Percentiles rank a stretch among this genome's conserved stretches.
Evolutionary conservation across 768 basidiomycete species (phyloP).

Genomic region (Suillus variegatus): DNA sequence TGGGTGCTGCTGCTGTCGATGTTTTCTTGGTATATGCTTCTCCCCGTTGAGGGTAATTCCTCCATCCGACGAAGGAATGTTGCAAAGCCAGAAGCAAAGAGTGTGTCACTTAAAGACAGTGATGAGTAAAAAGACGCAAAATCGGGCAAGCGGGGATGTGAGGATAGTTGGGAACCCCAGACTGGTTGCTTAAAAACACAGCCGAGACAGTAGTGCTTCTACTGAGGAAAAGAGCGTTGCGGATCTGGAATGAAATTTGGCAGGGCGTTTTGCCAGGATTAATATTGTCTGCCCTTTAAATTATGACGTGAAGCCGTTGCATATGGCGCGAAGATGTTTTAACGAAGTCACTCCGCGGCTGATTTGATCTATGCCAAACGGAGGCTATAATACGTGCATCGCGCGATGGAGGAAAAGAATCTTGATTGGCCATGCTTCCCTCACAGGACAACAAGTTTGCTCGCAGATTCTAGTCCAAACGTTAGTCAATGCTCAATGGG

Average conservation of each 20-base stretch:
- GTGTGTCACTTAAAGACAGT: neutral
- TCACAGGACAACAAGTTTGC: neutral
- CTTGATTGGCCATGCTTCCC: conserved; percentile 1
- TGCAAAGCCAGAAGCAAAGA: neutral
- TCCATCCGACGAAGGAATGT: conserved; percentile 26
- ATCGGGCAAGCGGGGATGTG: neutral
- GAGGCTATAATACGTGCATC: neutral
- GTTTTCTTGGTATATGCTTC: conserved; percentile 16
- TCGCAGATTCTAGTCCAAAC: neutral
- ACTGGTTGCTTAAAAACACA: neutral
- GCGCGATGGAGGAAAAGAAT: neutral
- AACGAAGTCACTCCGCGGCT: neutral
- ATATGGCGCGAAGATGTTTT: conserved; percentile 7
- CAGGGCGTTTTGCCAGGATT: neutral
- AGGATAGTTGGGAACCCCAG: neutral
- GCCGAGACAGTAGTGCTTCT: neutral
- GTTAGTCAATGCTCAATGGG: neutral
- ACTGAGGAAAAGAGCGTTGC: neutral
- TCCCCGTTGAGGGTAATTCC: conserved; percentile 17
- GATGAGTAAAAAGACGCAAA: neutral
- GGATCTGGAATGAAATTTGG: neutral
- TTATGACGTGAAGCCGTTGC: neutral
- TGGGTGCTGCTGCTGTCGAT: conserved; percentile 14
- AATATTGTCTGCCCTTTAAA: neutral
- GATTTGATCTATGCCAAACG: neutral